Conservation (phyloP, 148 eudicot genomes). For the Vaccinium macrocarpon region DNA sequence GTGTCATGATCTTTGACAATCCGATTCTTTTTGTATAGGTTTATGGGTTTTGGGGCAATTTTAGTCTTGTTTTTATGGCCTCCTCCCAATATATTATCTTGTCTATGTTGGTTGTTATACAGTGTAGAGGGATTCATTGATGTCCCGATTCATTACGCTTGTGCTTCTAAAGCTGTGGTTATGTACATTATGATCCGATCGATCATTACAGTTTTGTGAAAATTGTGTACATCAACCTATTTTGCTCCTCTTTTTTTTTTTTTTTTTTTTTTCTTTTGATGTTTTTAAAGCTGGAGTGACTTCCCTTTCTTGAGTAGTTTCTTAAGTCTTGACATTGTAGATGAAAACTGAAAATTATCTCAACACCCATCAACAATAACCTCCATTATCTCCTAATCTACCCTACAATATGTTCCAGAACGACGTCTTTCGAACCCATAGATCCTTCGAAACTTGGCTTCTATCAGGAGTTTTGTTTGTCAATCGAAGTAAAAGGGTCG, state of each 20-base stretch:
- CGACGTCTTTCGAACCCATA: too few relatives aligned
- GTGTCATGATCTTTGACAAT: neutral
- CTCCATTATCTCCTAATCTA: too few relatives aligned
- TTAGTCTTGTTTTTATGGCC: neutral
- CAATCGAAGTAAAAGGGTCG: too few relatives aligned
- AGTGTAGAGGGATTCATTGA: neutral
- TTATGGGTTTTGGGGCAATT: slow-evolving; percentile 3
- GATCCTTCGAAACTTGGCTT: too few relatives aligned
- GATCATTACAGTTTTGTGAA: slow-evolving; percentile 13
- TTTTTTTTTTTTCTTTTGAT: neutral
- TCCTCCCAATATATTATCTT: neutral
- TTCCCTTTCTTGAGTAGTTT: too few relatives aligned
- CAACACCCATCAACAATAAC: too few relatives aligned
- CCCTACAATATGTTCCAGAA: too few relatives aligned
- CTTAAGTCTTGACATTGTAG: too few relatives aligned
- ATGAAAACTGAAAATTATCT: too few relatives aligned
- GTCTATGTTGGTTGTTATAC: neutral
- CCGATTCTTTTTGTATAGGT: slow-evolving; percentile 14
- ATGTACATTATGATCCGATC: slow-evolving; percentile 13
- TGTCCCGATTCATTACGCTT: slow-evolving; percentile 11
- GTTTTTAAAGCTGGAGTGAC: too few relatives aligned
- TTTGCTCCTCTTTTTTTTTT: neutral
- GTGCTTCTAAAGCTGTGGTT: slow-evolving; percentile 11
- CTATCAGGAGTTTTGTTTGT: too few relatives aligned
- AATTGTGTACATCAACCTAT: slow-evolving; percentile 2